Base-by-base conservation (phyloP, 116 monocot species). In the Papilionanthe hybrid region DNA sequence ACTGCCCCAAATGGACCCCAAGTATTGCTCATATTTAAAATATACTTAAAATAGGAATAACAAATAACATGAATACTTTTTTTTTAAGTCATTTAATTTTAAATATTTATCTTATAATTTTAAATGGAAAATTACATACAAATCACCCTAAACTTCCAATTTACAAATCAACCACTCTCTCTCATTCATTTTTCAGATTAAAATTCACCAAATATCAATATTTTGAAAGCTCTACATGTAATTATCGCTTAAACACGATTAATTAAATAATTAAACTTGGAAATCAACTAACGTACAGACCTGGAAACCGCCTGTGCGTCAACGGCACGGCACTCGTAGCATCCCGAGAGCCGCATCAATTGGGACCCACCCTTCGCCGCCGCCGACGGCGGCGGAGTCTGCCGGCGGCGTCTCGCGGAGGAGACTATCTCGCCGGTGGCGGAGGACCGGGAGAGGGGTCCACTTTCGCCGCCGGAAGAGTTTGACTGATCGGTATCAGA, bases 311-410 rank as follows among this genome's bases (percentile, higher is more conserved):
- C 82, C 41, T 89, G 86, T 1, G 84, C 88, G 28, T 86, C 82
- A 47, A 94, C 80, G 29, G 97, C 88, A 44, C 87, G 94, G 80
- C 97, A 97, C 92, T 97, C 94, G 85, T 94, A 93, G 86, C 97
- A 97, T 11, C 97, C 92, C 37, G 97, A 89, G 68, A 97, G 81
- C 73, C 85, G 85, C 69, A 88, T 78, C 20, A 97, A 86, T 44
- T 83, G 92, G 79, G 86, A 71, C 0, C 89, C 88, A 3, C 85
- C 82, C 20, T 75, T 57, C 11, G 68, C 47, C 5, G 25, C 44
- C 42, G 15, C 69, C 15, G 41, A 1, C 30, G 25, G 28, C 42
- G 7, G 42, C 7, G 41, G 6, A 20, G 25, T 44, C 10, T 27
- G 45, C 56, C 44, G 78, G 5, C 58, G 32, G 32, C 60, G 78